Evolutionary conservation across 345 rosid species (phyloP), one percentile per base, ranked within the genome.

Genomic region (Firmiana major): DNA sequence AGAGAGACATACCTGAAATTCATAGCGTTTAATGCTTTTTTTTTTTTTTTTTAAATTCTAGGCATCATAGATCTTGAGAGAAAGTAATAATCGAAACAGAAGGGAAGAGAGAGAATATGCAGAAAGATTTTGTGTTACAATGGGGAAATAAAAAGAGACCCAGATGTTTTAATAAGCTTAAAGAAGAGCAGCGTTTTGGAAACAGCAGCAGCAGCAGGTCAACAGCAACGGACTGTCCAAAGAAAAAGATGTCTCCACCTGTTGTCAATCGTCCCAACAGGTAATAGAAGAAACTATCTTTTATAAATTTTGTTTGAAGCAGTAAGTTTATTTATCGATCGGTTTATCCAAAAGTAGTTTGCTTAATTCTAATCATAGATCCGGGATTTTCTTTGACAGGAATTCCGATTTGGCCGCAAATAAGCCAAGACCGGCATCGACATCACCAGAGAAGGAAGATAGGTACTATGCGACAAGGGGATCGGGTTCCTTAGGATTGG

Each of bases 141-240:
- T 93, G 98, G 98, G 98, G 98, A 57, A 92, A 86, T 66, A 89
- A 89, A 76, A 94, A 94, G 86, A 88, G 91, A 85, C 94, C 84
- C 80, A 86, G 98, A 83, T 88, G 97, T 81, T 89, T 88, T 9
- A 68, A 68, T 82, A 93, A 91, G 82, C 80, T 91, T 40, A 94
- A 91, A 82, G 91, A 88, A 74, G 90, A 86, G 67, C 89, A 83
- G 81, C 85, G 71, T 74, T 85, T 80, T 36, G 79, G 84, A 7
- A 84, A 78, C 80, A 80, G 51, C 68, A 77, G 34, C 34, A 54
- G 51, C 79, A 58, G 34, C 75, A 71, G 78, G 77, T 89, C 90
- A 65, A 62, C 81, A 66, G 90, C 85, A 1, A 9, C 72, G 2
- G 55, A 43, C n/a, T 43, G 36, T 12, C 45, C 12, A 22, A 91